Conservation (phyloP, 768 basidiomycete genomes). For the Cytidiella melzeri region DNA sequence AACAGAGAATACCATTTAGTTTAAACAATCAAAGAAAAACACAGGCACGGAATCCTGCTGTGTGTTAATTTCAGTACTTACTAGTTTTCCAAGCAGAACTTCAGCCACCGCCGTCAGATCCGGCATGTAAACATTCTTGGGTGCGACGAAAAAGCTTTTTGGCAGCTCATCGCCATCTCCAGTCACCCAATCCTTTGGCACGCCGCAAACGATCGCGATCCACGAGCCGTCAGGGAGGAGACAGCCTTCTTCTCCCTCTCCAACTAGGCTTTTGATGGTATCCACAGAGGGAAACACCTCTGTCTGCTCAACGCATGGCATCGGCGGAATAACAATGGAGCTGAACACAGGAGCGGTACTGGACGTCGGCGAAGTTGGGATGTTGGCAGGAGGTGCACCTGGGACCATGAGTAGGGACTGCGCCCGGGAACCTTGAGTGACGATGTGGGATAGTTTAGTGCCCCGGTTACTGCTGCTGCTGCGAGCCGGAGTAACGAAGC, state of each 20-base stretch:
- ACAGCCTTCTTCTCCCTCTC: conserved; percentile 18
- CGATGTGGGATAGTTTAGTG: conserved; percentile 5
- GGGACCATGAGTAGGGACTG: conserved; percentile 15
- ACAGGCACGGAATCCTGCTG: not conserved
- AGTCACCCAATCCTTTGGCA: conserved; percentile 38
- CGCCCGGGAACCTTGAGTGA: conserved; percentile 1
- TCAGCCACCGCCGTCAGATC: conserved; percentile 71
- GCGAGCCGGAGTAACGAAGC: conserved; percentile 8
- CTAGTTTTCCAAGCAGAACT: conserved; percentile 73
- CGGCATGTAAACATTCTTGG: conserved; percentile 76
- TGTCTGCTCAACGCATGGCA: conserved; percentile 24
- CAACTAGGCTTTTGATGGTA: not conserved
- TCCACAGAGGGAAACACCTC: not conserved
- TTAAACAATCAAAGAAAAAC: not conserved
- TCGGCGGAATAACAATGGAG: conserved; percentile 29
- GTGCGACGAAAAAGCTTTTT: conserved; percentile 68
- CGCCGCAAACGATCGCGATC: conserved; percentile 78
- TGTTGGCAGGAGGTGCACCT: conserved; percentile 20
- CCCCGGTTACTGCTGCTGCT: conserved; percentile 1
- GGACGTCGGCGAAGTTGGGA: conserved; percentile 18
- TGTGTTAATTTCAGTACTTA: conserved; percentile 27
- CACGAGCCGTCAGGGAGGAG: conserved; percentile 64
- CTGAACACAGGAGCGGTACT: conserved; percentile 21
- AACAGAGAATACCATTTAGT: too few relatives aligned
- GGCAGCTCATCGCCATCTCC: conserved; percentile 42